Evolutionary conservation across 1,139 yeast species (phyloP), one percentile per base, ranked within the genome.

Genomic region (Debaryomycetaceae sp.): DNA sequence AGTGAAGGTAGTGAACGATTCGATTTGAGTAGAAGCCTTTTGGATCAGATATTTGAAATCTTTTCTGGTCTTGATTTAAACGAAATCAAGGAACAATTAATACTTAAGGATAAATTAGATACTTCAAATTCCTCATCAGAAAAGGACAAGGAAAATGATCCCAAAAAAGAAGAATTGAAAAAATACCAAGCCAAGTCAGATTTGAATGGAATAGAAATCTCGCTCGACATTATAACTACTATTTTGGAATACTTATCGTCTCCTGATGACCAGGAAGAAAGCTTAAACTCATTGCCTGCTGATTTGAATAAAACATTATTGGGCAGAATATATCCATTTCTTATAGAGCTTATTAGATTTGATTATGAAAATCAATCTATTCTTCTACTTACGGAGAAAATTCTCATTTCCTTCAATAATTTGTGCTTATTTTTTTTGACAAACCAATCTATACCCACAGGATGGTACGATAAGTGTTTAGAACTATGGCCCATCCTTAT

Each of bases 161-260:
- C 60, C 31, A 59, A 56, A 29, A 53, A 56, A 13, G 75, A 70
- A 31, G 66, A 63, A 39, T 9, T 15, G 19, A 30, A 35, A n/a
- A 22, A 22, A 22, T 59, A 65, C 7, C 59, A 58, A 14, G 81
- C 87, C 6, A 74, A 79, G 49, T 63, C 76, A 33, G 73, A 78
- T 37, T 61, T 84, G 35, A 82, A 80, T 56, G 73, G 85, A 4
- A 67, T 86, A 26, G 95, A 87, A 51, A 72, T 83, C 1, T 70
- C 85, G 0, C 64, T 89, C 31, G 97, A 91, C 55, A 61, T 91
- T 30, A 68, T 87, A 28, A 81, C 96, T 1, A 83, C 92, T 1
- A 67, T 83, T 6, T 76, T 87, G 50, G 97, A 91, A 56, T 82
- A 58, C 40, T 55, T 70, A 31, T 64, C 75, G 3, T 46, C 60